A percentile compares a stretch with the other conserved stretches of the same genome.
These are phyloP conservation scores for Cornus florida DNA, from an alignment of 148 eudicot genomes.

Conservation along the genomic window DNA sequence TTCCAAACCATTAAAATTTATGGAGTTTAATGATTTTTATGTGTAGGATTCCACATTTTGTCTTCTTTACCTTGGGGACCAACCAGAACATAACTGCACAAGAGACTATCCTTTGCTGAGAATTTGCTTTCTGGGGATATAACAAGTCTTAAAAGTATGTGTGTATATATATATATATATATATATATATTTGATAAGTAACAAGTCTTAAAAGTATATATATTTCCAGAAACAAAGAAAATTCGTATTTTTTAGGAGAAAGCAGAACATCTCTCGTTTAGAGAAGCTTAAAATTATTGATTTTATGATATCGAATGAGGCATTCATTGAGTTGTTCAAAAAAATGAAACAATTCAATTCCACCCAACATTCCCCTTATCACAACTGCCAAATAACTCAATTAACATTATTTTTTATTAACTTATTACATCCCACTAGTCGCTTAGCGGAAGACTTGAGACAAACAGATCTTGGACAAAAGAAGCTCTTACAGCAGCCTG, in stretches of 20 bases:
- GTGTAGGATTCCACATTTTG: no score
- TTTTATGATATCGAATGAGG: constrained; percentile 1
- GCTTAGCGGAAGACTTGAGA: constrained; percentile 53
- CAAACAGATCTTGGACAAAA: constrained; percentile 80
- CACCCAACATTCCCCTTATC: constrained; percentile 6
- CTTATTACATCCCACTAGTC: constrained; percentile 44
- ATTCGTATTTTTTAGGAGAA: neutral
- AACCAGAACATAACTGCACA: neutral
- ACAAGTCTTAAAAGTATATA: neutral
- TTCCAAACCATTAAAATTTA: neutral
- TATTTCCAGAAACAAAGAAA: neutral
- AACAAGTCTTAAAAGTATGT: no score
- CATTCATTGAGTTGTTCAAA: constrained; percentile 3
- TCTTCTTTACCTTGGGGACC: no score
- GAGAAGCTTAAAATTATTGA: neutral
- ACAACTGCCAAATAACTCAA: neutral
- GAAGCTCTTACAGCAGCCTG: constrained; percentile 79
- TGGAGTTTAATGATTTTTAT: no score
- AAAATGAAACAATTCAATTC: neutral
- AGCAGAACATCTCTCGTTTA: neutral
- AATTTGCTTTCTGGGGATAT: neutral
- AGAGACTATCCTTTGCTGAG: neutral
- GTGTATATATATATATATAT: no score
- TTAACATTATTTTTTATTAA: constrained; percentile 13
- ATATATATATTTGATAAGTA: no score